Percentiles rank a stretch among this genome's conserved stretches.
These are phyloP conservation scores for Fusarium sp. DNA, from an alignment of 2,329 filamentous ascomycete genomes.

Conservation along the genomic window DNA sequence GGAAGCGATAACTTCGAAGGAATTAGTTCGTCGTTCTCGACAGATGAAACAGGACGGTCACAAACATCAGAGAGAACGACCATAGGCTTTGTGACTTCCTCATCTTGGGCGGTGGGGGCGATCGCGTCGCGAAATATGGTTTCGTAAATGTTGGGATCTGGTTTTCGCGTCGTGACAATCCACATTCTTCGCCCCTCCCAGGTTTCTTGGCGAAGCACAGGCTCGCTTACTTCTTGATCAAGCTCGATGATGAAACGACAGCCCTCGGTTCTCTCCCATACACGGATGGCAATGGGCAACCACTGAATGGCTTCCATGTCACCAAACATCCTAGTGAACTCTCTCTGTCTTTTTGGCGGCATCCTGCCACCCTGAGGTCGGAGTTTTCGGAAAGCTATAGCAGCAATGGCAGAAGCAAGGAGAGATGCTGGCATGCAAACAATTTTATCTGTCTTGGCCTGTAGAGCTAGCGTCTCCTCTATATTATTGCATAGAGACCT, in stretches of 20 bases:
- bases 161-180: fast-evolving
- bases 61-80: too few species aligned
- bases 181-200: fast-evolving
- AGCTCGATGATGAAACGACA: not conserved
- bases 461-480: too few species aligned
- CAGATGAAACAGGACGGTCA: not conserved
- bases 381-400: fast-evolving
- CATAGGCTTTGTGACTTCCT: not conserved
- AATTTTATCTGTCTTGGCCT: too few species aligned
- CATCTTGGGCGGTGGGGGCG: not conserved
- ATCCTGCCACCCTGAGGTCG: fast-evolving
- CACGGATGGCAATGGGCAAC: not conserved
- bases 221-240: fast-evolving
- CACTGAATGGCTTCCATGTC: not conserved
- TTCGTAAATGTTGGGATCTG: not conserved
- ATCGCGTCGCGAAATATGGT: not conserved
- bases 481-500: too few species aligned
- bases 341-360: fast-evolving
- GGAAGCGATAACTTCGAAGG: fast-evolving
- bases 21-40: not conserved
- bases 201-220: fast-evolving
- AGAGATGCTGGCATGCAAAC: too few species aligned
- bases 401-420: too few species aligned
- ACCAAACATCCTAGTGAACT: not conserved
- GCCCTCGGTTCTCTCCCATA: fast-evolving